Base-by-base conservation (phyloP, 352 stramenopile genomes). In the Bremia lactucae region DNA sequence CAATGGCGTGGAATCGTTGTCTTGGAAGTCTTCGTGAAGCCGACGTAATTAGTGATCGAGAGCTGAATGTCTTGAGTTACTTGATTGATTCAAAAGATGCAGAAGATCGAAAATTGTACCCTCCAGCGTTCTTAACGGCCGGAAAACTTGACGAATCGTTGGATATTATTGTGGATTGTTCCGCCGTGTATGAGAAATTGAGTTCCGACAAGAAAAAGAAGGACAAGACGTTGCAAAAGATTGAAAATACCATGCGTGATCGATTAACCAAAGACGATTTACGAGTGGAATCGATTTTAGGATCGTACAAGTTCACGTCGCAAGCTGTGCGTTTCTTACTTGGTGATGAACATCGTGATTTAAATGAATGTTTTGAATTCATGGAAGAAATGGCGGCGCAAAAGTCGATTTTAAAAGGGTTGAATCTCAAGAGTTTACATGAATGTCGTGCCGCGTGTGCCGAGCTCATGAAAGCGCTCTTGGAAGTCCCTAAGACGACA, bases 151-250 rank as follows among this genome's bases (percentile, higher is more conserved):
- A 93, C 40, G 77, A 93, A 49, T 88, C 80, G 9, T 61, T 93
- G 16, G 80, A 93, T 37, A 93, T 90, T 38, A 81, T 88, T 29
- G 66, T 69, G 0, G 80, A 93, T 18, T 93, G 80, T 33, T 68
- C 72, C 0, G 61, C 75, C 10, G 46, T 90, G 18, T 88, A 90
- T 42, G 75, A 93, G 41, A 87, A 87, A 45, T 62, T 93, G 15
- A 81, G 72, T 42, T 73, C 67, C 1, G 80, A 90, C 57, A 89
- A 92, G 51, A 93, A 93, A 55, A 90, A 90, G 52, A 88, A 93
- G 40, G 80, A 87, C 10, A 93, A 93, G 58, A 59, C 73, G 2
- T 46, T 93, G 16, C 77, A 93, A 46, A 93, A 90, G 59, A 82
- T 93, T 26, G 80, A 90, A 37, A 86, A 65, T 13, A 82, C 71